These are phyloP conservation scores for Beauveria brongniartii DNA, from an alignment of 2,329 filamentous ascomycete genomes.

Conservation along the genomic window DNA sequence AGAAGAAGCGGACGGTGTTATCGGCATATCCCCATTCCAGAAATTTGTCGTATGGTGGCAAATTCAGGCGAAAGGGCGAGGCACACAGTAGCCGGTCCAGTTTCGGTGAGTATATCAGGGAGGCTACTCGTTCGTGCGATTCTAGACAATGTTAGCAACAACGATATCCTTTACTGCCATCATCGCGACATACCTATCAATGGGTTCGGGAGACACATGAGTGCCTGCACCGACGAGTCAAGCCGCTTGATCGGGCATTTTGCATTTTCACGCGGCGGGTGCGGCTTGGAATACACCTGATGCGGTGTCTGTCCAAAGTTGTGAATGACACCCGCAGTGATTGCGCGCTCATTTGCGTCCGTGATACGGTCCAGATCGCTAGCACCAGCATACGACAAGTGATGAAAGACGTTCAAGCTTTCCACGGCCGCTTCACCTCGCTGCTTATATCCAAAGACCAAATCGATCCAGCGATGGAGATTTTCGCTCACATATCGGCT, in stretches of 20 bases:
- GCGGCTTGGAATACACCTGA: conserved; percentile 79
- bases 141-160: conserved; percentile 26
- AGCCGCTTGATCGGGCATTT: conserved; percentile 59
- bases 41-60: conserved; percentile 87
- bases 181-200: conserved; percentile 50
- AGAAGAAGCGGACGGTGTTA: conserved; percentile 85
- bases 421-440: conserved; percentile 87
- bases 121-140: conserved; percentile 71
- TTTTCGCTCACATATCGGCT: conserved; percentile 86
- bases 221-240: conserved; percentile 66
- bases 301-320: conserved; percentile 98
- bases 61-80: conserved; percentile 75
- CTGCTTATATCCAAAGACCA: conserved; percentile 92
- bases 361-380: conserved; percentile 87
- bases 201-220: conserved; percentile 72
- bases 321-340: conserved; percentile 93
- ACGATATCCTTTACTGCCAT: not conserved
- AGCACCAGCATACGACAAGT: conserved; percentile 88
- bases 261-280: conserved; percentile 66
- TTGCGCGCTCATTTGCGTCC: conserved; percentile 76
- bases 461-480: conserved; percentile 89
- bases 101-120: conserved; percentile 69
- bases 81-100: conserved; percentile 77
- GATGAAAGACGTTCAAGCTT: conserved; percentile 90
- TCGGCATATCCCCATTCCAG: conserved; percentile 96